These are phyloP conservation scores for Russula compacta DNA, from an alignment of 768 basidiomycete species.

Conservation along the genomic window DNA sequence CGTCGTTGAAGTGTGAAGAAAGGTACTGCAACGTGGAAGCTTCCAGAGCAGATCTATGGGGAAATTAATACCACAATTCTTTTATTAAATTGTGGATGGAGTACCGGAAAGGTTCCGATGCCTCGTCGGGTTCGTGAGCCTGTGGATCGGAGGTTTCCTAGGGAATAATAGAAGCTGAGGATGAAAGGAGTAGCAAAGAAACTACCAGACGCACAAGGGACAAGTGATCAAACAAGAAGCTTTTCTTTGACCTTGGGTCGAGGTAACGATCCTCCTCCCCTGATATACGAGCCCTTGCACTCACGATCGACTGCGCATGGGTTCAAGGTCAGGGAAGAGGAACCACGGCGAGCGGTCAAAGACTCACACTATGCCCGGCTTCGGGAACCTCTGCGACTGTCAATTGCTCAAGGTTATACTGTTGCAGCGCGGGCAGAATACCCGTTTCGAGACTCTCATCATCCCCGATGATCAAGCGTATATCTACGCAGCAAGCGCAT, in stretches of 20 bases:
- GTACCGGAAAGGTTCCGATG: conserved; percentile 72
- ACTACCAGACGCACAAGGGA: conserved; percentile 48
- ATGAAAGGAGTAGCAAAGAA: background rate
- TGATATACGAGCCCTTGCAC: conserved; percentile 53
- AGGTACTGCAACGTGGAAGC: conserved; percentile 59
- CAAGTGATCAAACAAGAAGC: conserved; percentile 80
- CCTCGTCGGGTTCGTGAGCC: conserved; percentile 48
- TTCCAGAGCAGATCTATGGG: conserved; percentile 58
- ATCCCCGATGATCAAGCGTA: conserved; percentile 81
- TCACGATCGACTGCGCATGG: conserved; percentile 66
- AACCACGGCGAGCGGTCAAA: background rate
- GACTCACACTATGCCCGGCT: conserved; percentile 60
- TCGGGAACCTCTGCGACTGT: conserved; percentile 79
- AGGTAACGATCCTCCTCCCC: conserved; percentile 62
- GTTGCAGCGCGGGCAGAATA: conserved; percentile 64
- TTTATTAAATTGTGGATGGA: conserved; percentile 7
- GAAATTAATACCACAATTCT: background rate
- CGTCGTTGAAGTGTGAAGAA: conserved; percentile 73
- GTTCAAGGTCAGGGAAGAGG: background rate
- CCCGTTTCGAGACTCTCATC: conserved; percentile 76
- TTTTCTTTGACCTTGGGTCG: conserved; percentile 72
- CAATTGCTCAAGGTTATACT: conserved; percentile 87
- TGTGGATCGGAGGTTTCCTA: conserved; percentile 75
- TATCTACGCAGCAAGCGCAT: conserved; percentile 42
- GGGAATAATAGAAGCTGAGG: background rate